A percentile compares a stretch with the other conserved stretches of the same genome.
Evolutionary conservation across 1,139 yeast species (phyloP).

Genomic region (Yamadazyma buinensis): DNA sequence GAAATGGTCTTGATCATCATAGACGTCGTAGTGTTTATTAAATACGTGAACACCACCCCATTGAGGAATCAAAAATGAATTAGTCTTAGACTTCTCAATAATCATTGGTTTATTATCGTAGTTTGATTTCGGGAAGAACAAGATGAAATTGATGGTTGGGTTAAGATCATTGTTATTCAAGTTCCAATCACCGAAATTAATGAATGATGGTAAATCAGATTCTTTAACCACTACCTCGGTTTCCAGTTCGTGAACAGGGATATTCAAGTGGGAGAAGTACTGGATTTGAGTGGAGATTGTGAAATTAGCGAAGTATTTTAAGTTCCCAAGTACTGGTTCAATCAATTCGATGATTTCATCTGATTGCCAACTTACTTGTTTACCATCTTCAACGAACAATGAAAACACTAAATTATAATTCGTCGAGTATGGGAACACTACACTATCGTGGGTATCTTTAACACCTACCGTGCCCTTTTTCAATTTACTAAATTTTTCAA

Average conservation of each 20-base stretch:
- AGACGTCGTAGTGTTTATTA: conserved; percentile 35
- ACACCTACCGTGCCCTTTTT: conserved; percentile 7
- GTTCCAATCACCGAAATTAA: conserved; percentile 78
- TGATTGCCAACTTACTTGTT: conserved; percentile 38
- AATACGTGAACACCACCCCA: conserved; percentile 76
- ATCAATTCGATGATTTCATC: conserved; percentile 24
- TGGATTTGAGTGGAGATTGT: conserved; percentile 78
- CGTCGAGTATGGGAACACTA: conserved; percentile 56
- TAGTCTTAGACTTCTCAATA: conserved; percentile 47
- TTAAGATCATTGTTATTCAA: conserved; percentile 51
- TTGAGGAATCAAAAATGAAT: conserved; percentile 80
- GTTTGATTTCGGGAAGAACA: conserved; percentile 55
- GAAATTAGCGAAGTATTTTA: conserved; percentile 59
- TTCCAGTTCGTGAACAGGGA: conserved; percentile 18
- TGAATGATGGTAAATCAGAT: conserved; percentile 60
- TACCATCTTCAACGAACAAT: conserved; percentile 40
- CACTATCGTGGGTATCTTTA: conserved; percentile 17
- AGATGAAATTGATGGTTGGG: conserved; percentile 67
- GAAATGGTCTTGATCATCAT: conserved; percentile 17
- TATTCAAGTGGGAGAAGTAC: conserved; percentile 50
- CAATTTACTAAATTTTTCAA: conserved; percentile 20
- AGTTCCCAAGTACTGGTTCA: conserved; percentile 23
- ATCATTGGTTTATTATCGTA: conserved; percentile 39
- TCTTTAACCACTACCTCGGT: conserved; percentile 31
- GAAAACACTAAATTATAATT: conserved; percentile 67